Percentiles rank a stretch among this genome's conserved stretches.
phyloP scores from a whole-genome alignment of 129 eudicot species.

The Sambucus nigra region DNA sequence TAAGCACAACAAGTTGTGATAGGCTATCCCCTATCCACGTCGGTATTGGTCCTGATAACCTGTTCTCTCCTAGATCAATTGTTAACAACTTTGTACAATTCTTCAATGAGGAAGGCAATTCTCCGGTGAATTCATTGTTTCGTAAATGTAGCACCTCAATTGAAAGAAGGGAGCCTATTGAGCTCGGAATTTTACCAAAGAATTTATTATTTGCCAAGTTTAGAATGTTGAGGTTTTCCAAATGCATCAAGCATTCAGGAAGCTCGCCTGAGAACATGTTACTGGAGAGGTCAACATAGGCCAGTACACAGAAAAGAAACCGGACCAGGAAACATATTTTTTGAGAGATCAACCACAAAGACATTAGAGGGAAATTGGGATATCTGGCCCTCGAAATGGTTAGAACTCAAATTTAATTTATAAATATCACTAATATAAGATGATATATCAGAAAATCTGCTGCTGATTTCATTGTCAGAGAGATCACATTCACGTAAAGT shows the following conservation, averaged over 20 bases:
- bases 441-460: no score
- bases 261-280: constrained; percentile 17
- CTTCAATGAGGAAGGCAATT: constrained; percentile 21
- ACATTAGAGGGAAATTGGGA: not conserved
- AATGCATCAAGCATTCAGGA: constrained; percentile 16
- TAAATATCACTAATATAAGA: no score
- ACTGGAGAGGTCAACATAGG: constrained; percentile 22
- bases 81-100: constrained; percentile 12
- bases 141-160: constrained; percentile 8
- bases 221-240: constrained; percentile 5
- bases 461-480: no score
- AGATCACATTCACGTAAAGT: no score
- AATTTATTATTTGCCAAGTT: constrained; percentile 22
- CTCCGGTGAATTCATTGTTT: constrained; percentile 26
- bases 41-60: constrained; percentile 25
- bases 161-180: not conserved
- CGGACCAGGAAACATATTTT: not conserved
- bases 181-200: constrained; percentile 16
- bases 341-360: not conserved
- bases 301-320: constrained; percentile 5
- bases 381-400: no score
- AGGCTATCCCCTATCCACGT: constrained; percentile 29
- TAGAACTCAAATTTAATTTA: no score
- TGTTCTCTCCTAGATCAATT: constrained; percentile 15
- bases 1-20: constrained; percentile 11